Base-by-base conservation (phyloP, 2,329 filamentous ascomycete genomes). In the Neofusicoccum umdonicola region DNA sequence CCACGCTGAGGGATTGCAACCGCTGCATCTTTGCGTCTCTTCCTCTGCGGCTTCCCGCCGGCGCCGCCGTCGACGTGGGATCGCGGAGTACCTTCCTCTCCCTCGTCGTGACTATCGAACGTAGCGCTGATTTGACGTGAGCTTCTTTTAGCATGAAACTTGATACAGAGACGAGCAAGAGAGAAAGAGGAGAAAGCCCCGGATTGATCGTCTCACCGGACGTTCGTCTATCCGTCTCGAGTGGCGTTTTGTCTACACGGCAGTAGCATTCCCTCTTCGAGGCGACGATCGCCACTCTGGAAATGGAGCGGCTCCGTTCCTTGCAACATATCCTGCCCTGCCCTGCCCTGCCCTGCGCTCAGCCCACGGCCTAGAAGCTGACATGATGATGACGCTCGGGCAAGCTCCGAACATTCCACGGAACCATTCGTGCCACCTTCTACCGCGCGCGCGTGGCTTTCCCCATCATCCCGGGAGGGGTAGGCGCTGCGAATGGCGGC, bases 61-160 rank as follows among this genome's bases (percentile, higher is more conserved):
- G 11, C 27, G 11, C 19, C 8, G 35, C 31, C 54, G 54, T 22
- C 17, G 35, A 35, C 27, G 56, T 60, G 15, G 42, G 42, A 47
- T 60, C 37, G 42, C 31, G 34, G 15, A 9, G 42, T 60, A 5
- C 27, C 6, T 39, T 15, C 37, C 37, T 11, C 37, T 15, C 37
- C 27, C 27, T 31, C 27, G 6, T 31, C 5, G 27, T 31, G 5
- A 31, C 27, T 7, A 31, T 31, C 4, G 27, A 31, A 7, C 27
- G 27, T 60, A 60, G 56, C 13, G 56, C 56, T 60, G 42, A 48
- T 60, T 42, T 19, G 34, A 19, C 15, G 6, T 60, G 31, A 60
- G 56, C 41, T 7, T 31, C 27, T 31, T 47, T 47, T 58, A 42
- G 56, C 56, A 34, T 34, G 27, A 42, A 35, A 58, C 27, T 19